Percentiles rank a stretch among this genome's conserved stretches.
phyloP scores from a whole-genome alignment of 768 basidiomycete species.

The Kondoa subrosea region DNA sequence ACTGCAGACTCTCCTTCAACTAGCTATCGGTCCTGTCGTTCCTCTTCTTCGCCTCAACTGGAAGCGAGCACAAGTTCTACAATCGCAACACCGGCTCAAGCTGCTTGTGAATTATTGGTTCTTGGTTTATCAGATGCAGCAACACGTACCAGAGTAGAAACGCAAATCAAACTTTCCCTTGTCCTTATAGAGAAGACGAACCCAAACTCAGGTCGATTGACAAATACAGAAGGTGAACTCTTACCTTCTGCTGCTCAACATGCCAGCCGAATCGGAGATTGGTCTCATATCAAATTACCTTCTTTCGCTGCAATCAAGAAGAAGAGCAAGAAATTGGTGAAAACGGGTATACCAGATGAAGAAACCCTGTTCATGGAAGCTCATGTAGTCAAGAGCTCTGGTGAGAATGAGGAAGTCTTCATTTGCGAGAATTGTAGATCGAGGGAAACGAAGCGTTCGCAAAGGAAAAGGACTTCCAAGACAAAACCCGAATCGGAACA shows the following conservation, averaged over 20 bases:
- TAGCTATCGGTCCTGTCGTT: background rate
- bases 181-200: conserved; percentile 41
- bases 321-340: conserved; percentile 50
- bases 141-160: conserved; percentile 85
- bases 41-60: background rate
- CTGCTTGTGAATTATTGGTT: conserved; percentile 57
- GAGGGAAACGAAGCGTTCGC: conserved; percentile 22
- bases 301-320: conserved; percentile 67
- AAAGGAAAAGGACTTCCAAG: conserved; percentile 43
- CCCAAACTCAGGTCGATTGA: background rate
- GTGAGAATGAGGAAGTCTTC: background rate
- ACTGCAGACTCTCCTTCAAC: background rate
- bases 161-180: conserved; percentile 70
- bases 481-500: conserved; percentile 31
- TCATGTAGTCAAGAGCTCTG: background rate
- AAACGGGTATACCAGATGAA: background rate
- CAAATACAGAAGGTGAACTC: conserved; percentile 14
- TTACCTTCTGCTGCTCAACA: conserved; percentile 7
- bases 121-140: conserved; percentile 67
- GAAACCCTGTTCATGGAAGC: background rate
- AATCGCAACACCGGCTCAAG: background rate
- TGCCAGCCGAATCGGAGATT: conserved; percentile 47
- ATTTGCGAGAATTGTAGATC: conserved; percentile 32
- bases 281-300: conserved; percentile 72
- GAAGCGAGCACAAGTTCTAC: background rate